phyloP scores from a whole-genome alignment of 192 early-diverging fungal genomes.

The Coemansia sp. region DNA sequence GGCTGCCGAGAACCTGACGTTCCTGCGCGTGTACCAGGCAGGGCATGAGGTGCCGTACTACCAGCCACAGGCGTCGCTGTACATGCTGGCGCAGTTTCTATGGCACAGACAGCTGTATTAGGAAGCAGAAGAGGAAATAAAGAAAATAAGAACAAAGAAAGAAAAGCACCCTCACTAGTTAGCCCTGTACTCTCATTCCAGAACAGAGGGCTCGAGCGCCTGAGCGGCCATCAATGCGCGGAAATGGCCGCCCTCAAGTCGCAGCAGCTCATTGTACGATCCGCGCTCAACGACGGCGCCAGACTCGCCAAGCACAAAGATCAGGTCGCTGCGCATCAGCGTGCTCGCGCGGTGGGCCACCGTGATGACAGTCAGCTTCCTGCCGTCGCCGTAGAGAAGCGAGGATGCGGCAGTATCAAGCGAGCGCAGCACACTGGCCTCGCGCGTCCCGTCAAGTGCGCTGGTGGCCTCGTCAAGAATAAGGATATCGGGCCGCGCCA shows the following conservation, averaged over 20 bases:
- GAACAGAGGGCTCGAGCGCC: slow-evolving; percentile 29
- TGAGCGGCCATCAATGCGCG: slow-evolving; percentile 50
- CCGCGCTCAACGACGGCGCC: slow-evolving; percentile 70
- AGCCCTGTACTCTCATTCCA: neutral
- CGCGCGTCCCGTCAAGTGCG: slow-evolving; percentile 72
- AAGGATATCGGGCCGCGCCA: slow-evolving; percentile 72
- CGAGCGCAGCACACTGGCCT: slow-evolving; percentile 65
- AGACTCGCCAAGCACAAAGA: slow-evolving; percentile 61
- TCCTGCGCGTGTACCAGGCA: slow-evolving; percentile 80
- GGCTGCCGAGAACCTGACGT: slow-evolving; percentile 68
- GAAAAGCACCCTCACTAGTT: no score
- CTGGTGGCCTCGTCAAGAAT: slow-evolving; percentile 79
- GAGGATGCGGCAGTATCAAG: slow-evolving; percentile 44
- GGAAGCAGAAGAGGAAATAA: neutral
- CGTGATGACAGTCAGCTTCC: slow-evolving; percentile 69
- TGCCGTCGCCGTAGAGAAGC: neutral
- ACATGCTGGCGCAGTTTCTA: slow-evolving; percentile 87
- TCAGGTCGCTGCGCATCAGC: slow-evolving; percentile 72
- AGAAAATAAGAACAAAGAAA: neutral
- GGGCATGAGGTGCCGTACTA: slow-evolving; percentile 93
- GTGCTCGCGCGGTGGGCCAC: slow-evolving; percentile 79
- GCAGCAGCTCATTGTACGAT: slow-evolving; percentile 65
- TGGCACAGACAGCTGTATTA: slow-evolving; percentile 21
- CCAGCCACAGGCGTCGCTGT: slow-evolving; percentile 77
- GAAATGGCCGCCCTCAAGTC: slow-evolving; percentile 58